Evolutionary conservation across 306 rosid genomes (phyloP).

Genomic region (Psophocarpus tetragonolobus): DNA sequence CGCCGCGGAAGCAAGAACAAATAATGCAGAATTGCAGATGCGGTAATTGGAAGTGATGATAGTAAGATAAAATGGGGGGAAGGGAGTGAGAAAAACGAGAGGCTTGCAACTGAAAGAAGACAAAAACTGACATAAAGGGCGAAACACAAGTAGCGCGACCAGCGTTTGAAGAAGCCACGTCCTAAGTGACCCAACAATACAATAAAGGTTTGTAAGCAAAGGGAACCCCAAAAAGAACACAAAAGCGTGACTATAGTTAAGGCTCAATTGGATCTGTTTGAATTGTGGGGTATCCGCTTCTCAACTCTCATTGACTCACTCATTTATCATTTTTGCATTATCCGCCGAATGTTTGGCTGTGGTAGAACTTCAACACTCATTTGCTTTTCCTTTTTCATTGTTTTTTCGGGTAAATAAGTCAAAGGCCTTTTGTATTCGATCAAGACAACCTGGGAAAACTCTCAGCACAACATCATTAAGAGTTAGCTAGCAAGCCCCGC

Average conservation of each 20-base stretch:
- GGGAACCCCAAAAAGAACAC: not conserved
- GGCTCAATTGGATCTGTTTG: not conserved
- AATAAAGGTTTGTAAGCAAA: constrained; percentile 11
- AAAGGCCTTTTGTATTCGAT: not conserved
- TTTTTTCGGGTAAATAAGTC: not conserved
- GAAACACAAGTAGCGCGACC: not conserved
- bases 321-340: constrained; percentile 8
- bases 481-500: not conserved
- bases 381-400: not conserved
- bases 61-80: too few relatives aligned
- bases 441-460: not conserved
- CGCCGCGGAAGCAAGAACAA: not conserved
- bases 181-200: not conserved
- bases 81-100: too few relatives aligned
- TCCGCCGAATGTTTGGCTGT: constrained; percentile 32
- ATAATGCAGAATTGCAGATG: not conserved
- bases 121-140: not conserved
- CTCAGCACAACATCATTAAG: not conserved
- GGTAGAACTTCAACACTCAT: not conserved
- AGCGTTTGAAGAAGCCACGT: not conserved
- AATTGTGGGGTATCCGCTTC: not conserved
- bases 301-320: not conserved
- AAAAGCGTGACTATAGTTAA: not conserved
- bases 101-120: not conserved
- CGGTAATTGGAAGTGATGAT: not conserved